Conservation (phyloP, 2,329 filamentous ascomycete genomes). For the Xylariaceae sp. region DNA sequence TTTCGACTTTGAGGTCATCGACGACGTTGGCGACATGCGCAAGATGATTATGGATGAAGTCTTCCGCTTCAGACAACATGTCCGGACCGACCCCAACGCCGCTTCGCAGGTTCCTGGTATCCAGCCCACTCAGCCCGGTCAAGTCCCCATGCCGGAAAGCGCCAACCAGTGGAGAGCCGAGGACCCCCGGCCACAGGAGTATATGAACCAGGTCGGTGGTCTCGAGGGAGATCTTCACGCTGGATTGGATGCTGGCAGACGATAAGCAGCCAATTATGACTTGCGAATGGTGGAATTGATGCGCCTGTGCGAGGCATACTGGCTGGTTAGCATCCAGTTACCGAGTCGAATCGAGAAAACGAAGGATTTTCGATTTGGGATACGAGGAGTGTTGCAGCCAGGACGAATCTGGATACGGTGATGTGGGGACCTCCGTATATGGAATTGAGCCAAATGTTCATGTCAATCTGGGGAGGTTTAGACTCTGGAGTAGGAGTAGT, state of each 20-base stretch:
- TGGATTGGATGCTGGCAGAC: constrained; percentile 48
- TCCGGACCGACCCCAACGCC: constrained; percentile 46
- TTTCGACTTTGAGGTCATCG: constrained; percentile 97
- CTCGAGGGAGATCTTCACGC: constrained; percentile 57
- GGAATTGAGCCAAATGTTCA: too few species aligned
- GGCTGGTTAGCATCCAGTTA: not conserved
- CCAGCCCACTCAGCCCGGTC: constrained; percentile 36
- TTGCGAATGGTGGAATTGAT: not conserved
- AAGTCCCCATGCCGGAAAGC: constrained; percentile 50
- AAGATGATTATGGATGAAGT: constrained; percentile 98
- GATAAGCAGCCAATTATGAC: constrained; percentile 16
- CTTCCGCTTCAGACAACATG: constrained; percentile 67
- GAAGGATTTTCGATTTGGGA: not conserved
- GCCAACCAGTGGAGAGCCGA: constrained; percentile 52
- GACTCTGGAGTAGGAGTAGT: too few species aligned
- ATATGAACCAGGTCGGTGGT: constrained; percentile 42
- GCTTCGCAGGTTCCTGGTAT: constrained; percentile 31
- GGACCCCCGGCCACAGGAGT: constrained; percentile 57
- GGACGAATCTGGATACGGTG: not conserved
- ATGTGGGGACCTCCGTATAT: too few species aligned
- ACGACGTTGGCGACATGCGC: constrained; percentile 92
- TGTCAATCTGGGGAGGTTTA: too few species aligned
- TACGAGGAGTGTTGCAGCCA: not conserved
- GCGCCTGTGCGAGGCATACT: not conserved
- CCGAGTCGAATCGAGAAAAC: not conserved